phyloP scores from a whole-genome alignment of 345 rosid species.

The Pistacia integerrima region DNA sequence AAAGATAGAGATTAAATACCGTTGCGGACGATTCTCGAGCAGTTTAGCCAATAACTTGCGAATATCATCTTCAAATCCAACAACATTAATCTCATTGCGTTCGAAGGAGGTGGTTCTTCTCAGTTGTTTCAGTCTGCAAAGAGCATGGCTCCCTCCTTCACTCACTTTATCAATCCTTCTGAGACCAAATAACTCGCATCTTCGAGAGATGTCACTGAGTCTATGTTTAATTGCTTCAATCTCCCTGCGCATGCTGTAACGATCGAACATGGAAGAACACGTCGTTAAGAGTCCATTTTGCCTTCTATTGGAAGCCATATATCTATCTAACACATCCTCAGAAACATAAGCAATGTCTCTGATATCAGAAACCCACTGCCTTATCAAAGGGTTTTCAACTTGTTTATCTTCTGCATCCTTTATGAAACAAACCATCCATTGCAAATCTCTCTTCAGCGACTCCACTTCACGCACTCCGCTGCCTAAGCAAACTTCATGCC shows the following conservation, averaged over 20 bases:
- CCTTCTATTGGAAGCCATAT: no score
- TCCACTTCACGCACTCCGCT: no score
- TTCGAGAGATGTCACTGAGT: conserved; percentile 17
- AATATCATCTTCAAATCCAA: background rate
- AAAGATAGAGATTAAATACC: conserved; percentile 29
- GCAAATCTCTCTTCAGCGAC: no score
- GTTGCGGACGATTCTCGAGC: conserved; percentile 1
- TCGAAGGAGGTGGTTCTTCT: conserved; percentile 24
- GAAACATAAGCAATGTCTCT: no score
- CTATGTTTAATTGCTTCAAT: conserved; percentile 12
- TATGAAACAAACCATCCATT: no score
- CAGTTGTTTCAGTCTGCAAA: conserved; percentile 20
- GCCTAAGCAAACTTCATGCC: no score
- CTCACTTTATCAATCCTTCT: conserved; percentile 4
- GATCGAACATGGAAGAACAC: no score
- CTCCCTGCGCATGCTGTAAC: background rate
- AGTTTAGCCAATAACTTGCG: conserved; percentile 25
- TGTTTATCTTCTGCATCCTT: no score
- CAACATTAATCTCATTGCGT: background rate
- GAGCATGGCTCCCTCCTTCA: background rate
- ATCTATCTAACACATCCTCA: no score
- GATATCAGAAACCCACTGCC: no score
- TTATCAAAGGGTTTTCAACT: no score
- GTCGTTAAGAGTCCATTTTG: no score
- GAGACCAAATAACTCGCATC: conserved; percentile 17